Evolutionary conservation across 2,329 filamentous ascomycete genomes (phyloP), one percentile per base, ranked within the genome.

Genomic region (Lachnellula subtilissima): DNA sequence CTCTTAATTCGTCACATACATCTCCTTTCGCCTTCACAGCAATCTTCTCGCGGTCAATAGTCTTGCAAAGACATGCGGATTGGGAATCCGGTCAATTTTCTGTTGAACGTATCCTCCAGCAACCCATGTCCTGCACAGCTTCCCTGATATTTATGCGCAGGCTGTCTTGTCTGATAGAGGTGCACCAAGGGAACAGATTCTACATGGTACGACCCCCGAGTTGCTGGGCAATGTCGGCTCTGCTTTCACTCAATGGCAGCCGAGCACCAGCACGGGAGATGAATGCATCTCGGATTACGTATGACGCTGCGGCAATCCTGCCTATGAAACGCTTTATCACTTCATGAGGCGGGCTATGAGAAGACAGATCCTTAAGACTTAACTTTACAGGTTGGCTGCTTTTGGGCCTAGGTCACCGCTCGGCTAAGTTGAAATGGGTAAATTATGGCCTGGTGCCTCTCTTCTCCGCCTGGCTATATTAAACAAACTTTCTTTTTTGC

Each of bases 251-350:
- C 86, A 95, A 67, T 96, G 89, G 79, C 89, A 92, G 74, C 87
- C 92, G 65, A 92, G 92, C 12, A 22, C 43, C 14, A 47, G 97
- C 74, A 93, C 97, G 78, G 93, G 91, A 54, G 93, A 93, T 65
- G 7, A 97, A 97, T 74, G 93, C 93, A 25, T 91, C 86, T 50
- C 93, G 97, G 76, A 90, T 97, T 72, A 94, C 89, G 32, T 91
- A 97, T 76, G 93, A 93, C 63, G 93, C 93, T n/a, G 93, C 93
- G 23, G 93, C 93, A 47, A 90, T 97, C 8, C 81, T 97, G 54
- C 79, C 97, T 69, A 97, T 97, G 93, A 91, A 88, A 4, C 5
- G 5, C 3, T 7, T 4, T 8, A 8, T 25, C 25, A 25, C 25
- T 25, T 25, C 25, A 25, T 1, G 5, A 25, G 25, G 25, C 5